Evolutionary conservation across 495 filamentous ascomycete species (phyloP).

Genomic region (Hypoxylon crocopeplum): DNA sequence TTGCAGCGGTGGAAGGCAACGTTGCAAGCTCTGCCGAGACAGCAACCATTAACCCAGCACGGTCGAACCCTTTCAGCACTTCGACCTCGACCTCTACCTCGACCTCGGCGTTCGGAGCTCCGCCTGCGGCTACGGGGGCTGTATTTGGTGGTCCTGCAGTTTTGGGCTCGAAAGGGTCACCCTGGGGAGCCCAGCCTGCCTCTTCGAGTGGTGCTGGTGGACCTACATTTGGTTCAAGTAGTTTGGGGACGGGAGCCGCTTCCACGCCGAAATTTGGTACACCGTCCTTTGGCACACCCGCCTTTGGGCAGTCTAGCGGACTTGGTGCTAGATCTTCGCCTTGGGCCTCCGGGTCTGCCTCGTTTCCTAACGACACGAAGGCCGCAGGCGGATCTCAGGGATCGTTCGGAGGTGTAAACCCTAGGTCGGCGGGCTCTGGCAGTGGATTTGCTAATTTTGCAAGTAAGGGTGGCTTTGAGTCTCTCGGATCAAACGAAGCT

Average conservation of each 20-base stretch:
- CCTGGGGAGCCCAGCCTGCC: constrained; percentile 43
- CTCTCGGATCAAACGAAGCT: constrained; percentile 43
- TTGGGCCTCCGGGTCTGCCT: constrained; percentile 47
- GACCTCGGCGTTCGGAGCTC: constrained; percentile 43
- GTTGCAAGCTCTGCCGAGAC: constrained; percentile 20
- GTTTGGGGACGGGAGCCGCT: constrained; percentile 51
- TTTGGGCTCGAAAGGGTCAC: constrained; percentile 50
- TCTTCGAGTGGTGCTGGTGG: constrained; percentile 39
- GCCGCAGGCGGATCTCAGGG: constrained; percentile 13
- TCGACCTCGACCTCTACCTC: constrained; percentile 30
- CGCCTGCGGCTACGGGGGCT: constrained; percentile 21
- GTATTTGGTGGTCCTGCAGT: constrained; percentile 49
- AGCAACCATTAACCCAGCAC: constrained; percentile 41
- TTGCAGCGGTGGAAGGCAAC: constrained; percentile 57
- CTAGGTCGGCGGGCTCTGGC: constrained; percentile 31
- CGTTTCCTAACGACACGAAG: constrained; percentile 29
- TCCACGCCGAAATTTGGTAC: constrained; percentile 57
- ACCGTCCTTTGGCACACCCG: constrained; percentile 49
- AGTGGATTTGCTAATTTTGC: constrained; percentile 68
- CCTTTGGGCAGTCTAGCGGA: constrained; percentile 61
- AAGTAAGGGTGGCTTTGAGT: constrained; percentile 62
- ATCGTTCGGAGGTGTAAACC: constrained; percentile 41
- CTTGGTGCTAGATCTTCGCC: constrained; percentile 47
- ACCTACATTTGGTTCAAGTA: constrained; percentile 47
- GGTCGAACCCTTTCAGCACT: constrained; percentile 30